Conservation (phyloP, 805 yeast species). For the Barnettozyma sucrosica region DNA sequence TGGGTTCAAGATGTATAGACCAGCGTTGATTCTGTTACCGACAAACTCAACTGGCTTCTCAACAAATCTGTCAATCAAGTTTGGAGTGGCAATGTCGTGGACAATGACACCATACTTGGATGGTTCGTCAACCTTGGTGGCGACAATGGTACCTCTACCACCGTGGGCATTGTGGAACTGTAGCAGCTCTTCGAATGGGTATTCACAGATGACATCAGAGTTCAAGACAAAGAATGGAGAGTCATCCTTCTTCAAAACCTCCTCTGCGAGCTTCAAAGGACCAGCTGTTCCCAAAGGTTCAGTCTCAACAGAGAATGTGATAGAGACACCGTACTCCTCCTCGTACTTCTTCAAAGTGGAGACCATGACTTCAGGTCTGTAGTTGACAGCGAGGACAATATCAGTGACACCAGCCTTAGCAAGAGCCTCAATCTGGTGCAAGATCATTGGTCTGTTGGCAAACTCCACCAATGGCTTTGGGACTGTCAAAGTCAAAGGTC, state of each 20-base stretch:
- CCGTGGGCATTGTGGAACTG: constrained; percentile 93
- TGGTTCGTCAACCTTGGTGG: constrained; percentile 99
- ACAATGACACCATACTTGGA: constrained; percentile 99
- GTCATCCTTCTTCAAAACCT: constrained; percentile 87
- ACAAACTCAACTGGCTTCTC: constrained; percentile 99
- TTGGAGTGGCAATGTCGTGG: constrained; percentile 90
- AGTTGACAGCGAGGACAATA: constrained; percentile 96
- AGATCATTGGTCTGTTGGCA: constrained; percentile 98
- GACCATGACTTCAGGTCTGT: constrained; percentile 99
- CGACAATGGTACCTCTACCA: constrained; percentile 97
- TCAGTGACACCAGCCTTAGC: constrained; percentile 99
- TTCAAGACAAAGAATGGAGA: constrained; percentile 96
- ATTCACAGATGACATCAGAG: constrained; percentile 98
- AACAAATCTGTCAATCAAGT: constrained; percentile 96
- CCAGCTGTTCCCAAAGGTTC: constrained; percentile 99
- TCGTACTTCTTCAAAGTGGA: constrained; percentile 91
- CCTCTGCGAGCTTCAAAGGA: constrained; percentile 95
- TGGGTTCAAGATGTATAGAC: constrained; percentile 97
- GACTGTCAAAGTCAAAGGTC: constrained; percentile 92
- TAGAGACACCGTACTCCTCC: constrained; percentile 86
- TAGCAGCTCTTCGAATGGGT: constrained; percentile 91
- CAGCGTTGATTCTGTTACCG: constrained; percentile 99
- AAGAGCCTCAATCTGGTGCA: constrained; percentile 96
- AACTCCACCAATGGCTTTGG: constrained; percentile 98
- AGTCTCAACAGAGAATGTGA: constrained; percentile 96